These are phyloP conservation scores for Dictyostelium discoideum DNA, from an alignment of 78 protist species.

Conservation along the genomic window DNA sequence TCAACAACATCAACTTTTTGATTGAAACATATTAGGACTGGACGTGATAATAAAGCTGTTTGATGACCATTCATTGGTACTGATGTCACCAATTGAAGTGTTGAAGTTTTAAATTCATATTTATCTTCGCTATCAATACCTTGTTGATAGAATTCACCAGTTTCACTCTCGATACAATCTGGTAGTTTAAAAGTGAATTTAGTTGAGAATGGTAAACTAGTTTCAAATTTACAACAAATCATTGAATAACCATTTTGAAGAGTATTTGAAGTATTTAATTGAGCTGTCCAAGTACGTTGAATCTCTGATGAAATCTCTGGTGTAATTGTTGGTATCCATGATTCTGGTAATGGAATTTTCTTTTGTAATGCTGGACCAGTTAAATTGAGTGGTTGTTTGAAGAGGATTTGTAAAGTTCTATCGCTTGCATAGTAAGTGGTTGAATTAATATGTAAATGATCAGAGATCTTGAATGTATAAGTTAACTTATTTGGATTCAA, in stretches of 20 bases:
- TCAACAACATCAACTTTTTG: slow-evolving; percentile 27
- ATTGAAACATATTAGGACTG: slow-evolving; percentile 31
- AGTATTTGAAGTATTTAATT: not conserved
- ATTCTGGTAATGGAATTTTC: not conserved
- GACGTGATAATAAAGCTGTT: slow-evolving; percentile 5
- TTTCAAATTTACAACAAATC: not conserved
- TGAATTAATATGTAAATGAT: slow-evolving; percentile 18
- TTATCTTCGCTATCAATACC: not conserved
- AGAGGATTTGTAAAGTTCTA: not conserved
- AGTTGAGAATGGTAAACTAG: not conserved
- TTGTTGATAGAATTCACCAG: slow-evolving; percentile 7
- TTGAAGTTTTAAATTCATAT: slow-evolving; percentile 12
- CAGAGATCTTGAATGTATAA: slow-evolving; percentile 7
- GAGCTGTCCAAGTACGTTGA: not conserved
- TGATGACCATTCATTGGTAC: not conserved
- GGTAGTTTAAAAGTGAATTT: not conserved
- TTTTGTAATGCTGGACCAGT: not conserved
- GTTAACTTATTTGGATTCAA: not conserved
- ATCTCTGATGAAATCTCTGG: not conserved
- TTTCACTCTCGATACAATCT: not conserved
- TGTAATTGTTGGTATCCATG: not conserved
- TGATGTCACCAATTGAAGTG: not conserved
- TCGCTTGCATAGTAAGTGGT: not conserved
- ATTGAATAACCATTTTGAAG: not conserved
- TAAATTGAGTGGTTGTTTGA: slow-evolving; percentile 27